Evolutionary conservation across 1,284 basidiomycete species (phyloP).

Genomic region (Mycosarcoma mackinlayi): DNA sequence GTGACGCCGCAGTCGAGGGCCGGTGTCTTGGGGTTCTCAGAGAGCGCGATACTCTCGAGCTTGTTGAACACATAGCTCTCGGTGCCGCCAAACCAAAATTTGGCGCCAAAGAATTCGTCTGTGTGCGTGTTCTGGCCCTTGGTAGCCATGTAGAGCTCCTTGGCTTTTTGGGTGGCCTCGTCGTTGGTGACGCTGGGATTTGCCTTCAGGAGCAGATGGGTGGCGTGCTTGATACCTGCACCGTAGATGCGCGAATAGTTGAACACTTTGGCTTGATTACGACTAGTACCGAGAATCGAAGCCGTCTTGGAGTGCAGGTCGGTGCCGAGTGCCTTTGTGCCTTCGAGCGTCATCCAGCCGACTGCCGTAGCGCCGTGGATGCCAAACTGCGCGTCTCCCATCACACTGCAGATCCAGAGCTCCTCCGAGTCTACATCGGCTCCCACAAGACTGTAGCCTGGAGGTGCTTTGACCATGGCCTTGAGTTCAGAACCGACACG

Average conservation of each 20-base stretch:
- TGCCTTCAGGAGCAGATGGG: constrained; percentile 86
- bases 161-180: constrained; percentile 82
- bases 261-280: constrained; percentile 98
- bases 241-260: constrained; percentile 99
- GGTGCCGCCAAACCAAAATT: constrained; percentile 96
- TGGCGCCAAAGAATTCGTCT: constrained; percentile 70
- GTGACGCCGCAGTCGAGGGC: constrained; percentile 95
- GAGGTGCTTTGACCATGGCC: constrained; percentile 93
- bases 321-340: constrained; percentile 94
- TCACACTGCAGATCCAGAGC: constrained; percentile 97
- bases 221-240: constrained; percentile 93
- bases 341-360: constrained; percentile 99
- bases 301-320: constrained; percentile 98
- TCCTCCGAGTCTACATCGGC: constrained; percentile 99
- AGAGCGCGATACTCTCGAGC: constrained; percentile 91
- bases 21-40: constrained; percentile 87
- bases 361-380: constrained; percentile 95
- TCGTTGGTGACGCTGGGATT: constrained; percentile 83
- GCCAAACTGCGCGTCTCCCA: constrained; percentile 99
- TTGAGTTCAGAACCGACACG: constrained; percentile 97
- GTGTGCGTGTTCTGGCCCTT: constrained; percentile 76
- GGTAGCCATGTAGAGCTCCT: constrained; percentile 88
- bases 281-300: constrained; percentile 87
- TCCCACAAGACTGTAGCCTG: constrained; percentile 93
- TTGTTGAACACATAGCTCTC: constrained; percentile 99